Base-by-base conservation (phyloP, 2,329 filamentous ascomycete species). In the Hymenoscyphus albidus region DNA sequence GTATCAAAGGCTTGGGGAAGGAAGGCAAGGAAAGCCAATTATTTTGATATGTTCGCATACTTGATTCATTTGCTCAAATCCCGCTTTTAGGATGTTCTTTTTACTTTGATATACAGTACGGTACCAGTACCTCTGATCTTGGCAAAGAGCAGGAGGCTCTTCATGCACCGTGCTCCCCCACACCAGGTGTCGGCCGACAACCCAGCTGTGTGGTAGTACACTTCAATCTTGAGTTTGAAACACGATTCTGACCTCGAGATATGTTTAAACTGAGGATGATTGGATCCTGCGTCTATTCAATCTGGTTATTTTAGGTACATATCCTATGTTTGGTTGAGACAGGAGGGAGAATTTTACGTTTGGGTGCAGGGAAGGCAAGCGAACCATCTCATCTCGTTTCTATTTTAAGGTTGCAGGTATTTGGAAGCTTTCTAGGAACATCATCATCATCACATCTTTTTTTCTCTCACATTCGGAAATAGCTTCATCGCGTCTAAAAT, bases 61-160 rank as follows among this genome's bases (percentile, higher is more conserved):
- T 7, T 35, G 35, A 35, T 35, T 35, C 9, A 35, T 7, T 10
- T 35, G 9, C 35, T 10, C 35, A 35, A 10, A 35, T 35, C 35
- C 35, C 5, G 5, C 35, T 35, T 7, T 10, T 35, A 35, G 35
- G 5, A 35, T 35, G 9, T 35, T 35, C 1, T 35, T 35, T 35
- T 35, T 35, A 10, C 9, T 35, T 35, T 7, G 5, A 35, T 10
- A 35, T 6, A 35, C 9, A 35, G 35, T 7, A 35, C 35, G 35
- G 35, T 35, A 35, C 35, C 35, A 27, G 27, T 35, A 35, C 35
- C 9, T 35, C 5, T 35, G 9, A n/a, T 16, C 27, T 38, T 32
- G 57, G 38, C 18, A 59, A 16, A 12, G 16, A 60, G 59, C 59
- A 61, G 38, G 59, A 51, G 59, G 44, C 59, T 54, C 59, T 61